These are phyloP conservation scores for Lactarius sanguifluus DNA, from an alignment of 768 basidiomycete species.

Conservation along the genomic window DNA sequence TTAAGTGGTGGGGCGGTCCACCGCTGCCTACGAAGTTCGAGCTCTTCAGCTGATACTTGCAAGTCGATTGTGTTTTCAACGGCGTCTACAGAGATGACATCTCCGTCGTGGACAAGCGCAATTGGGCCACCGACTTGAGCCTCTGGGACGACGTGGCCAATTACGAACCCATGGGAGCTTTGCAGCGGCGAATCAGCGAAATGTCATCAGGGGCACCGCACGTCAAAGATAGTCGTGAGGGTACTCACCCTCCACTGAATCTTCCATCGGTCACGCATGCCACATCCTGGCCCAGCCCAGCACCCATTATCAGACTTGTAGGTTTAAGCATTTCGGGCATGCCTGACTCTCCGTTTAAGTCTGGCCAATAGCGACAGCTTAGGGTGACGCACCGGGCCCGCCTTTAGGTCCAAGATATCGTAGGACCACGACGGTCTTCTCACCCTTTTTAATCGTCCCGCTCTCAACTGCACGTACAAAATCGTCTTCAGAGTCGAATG, in stretches of 20 bases:
- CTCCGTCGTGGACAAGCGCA: slow-evolving; percentile 85
- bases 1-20: slow-evolving; percentile 91
- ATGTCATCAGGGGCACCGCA: slow-evolving; percentile 20
- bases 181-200: slow-evolving; percentile 23
- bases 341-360: slow-evolving; percentile 46
- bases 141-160: slow-evolving; percentile 96
- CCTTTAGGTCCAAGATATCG: slow-evolving; percentile 97
- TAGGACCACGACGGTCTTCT: slow-evolving; percentile 95
- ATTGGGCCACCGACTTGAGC: slow-evolving; percentile 94
- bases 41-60: slow-evolving; percentile 73
- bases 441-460: slow-evolving; percentile 87
- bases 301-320: slow-evolving; percentile 97
- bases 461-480: slow-evolving; percentile 87
- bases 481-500: slow-evolving; percentile 88
- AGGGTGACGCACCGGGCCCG: slow-evolving; percentile 71
- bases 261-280: slow-evolving; percentile 97
- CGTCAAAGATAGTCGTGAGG: background rate
- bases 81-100: slow-evolving; percentile 85
- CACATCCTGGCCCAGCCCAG: slow-evolving; percentile 92
- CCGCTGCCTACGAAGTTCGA: slow-evolving; percentile 62
- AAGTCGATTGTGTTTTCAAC: slow-evolving; percentile 81
- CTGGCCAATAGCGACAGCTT: background rate
- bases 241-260: slow-evolving; percentile 91
- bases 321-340: slow-evolving; percentile 99
- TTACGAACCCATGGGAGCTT: slow-evolving; percentile 95